Evolutionary conservation across 2,329 filamentous ascomycete species (phyloP).

Genomic region (Neonectria neomacrospora): DNA sequence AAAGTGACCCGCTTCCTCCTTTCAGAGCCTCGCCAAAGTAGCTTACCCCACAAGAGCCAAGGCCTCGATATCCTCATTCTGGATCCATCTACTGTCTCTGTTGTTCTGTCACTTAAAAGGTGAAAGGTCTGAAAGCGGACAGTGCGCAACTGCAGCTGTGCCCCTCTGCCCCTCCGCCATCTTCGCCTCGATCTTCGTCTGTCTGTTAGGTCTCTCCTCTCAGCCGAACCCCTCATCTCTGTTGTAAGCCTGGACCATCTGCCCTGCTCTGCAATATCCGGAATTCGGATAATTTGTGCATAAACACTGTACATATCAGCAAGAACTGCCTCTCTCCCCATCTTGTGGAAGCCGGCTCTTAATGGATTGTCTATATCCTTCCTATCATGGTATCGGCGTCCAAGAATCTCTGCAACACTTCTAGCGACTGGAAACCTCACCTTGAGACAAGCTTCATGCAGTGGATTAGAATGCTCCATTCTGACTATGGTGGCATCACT

Average conservation of each 20-base stretch:
- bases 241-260: background rate
- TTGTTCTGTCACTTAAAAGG: background rate
- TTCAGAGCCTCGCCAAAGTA: background rate
- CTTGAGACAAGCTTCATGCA: background rate
- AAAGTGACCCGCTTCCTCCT: background rate
- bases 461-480: background rate
- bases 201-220: background rate
- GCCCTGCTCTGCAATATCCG: background rate
- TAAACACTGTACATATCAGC: background rate
- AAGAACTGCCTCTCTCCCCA: background rate
- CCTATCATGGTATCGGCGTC: background rate
- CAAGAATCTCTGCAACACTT: background rate
- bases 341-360: background rate
- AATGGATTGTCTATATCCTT: background rate
- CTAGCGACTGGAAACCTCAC: background rate
- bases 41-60: background rate
- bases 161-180: constrained; percentile 12
- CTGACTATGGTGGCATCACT: constrained; percentile 49
- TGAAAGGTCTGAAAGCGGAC: constrained; percentile 21
- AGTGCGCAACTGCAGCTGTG: constrained; percentile 16
- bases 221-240: background rate
- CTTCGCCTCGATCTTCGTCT: background rate
- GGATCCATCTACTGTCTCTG: background rate
- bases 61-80: background rate
- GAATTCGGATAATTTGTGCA: background rate